Conservation (phyloP, 306 rosid genomes). For the Coriaria nepalensis region DNA sequence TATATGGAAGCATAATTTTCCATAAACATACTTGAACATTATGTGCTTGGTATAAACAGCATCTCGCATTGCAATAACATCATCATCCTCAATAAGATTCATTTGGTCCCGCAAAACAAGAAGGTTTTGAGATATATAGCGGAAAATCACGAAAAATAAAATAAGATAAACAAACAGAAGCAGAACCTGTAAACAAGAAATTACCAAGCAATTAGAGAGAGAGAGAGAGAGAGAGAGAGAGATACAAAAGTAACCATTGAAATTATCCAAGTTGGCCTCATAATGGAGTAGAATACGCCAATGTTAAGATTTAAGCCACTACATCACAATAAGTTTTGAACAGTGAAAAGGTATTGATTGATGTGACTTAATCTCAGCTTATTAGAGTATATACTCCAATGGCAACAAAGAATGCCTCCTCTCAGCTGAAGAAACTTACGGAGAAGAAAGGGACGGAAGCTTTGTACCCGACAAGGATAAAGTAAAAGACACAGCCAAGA, state of each 20-base stretch:
- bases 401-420: no score
- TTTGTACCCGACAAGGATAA: slow-evolving; percentile 82
- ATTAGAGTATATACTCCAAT: no score
- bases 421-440: slow-evolving; percentile 26
- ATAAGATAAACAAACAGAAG: slow-evolving; percentile 59
- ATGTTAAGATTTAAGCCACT: no score
- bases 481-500: slow-evolving; percentile 79
- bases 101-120: slow-evolving; percentile 58
- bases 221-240: neutral
- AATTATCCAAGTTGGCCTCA: no score
- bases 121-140: slow-evolving; percentile 73
- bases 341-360: no score
- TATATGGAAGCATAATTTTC: neutral
- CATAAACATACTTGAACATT: slow-evolving; percentile 69
- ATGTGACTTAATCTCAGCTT: no score
- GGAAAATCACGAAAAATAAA: slow-evolving; percentile 77
- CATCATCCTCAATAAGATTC: slow-evolving; percentile 31
- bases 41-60: slow-evolving; percentile 70
- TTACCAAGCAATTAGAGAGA: neutral
- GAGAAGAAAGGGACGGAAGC: slow-evolving; percentile 86
- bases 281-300: no score
- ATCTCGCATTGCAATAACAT: slow-evolving; percentile 63
- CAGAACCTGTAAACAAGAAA: slow-evolving; percentile 52
- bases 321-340: no score
- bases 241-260: neutral